Evolutionary conservation across 345 rosid genomes (phyloP).

Genomic region (Aethionema arabicum): DNA sequence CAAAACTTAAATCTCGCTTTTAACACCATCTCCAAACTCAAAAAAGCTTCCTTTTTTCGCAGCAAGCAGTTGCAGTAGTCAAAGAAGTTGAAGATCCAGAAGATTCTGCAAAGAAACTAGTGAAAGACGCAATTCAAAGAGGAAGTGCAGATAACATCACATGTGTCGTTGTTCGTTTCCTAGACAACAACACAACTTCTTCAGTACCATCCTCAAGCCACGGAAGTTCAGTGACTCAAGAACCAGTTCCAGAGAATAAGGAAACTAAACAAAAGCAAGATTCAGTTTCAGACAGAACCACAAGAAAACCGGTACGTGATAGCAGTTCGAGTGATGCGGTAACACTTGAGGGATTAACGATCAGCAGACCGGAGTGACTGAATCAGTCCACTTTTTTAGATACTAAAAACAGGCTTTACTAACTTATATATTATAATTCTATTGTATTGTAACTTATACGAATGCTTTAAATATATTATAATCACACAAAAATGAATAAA

Average conservation of each 20-base stretch:
- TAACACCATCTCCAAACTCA: neutral
- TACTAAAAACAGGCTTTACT: too few relatives aligned
- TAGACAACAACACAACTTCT: slow-evolving; percentile 8
- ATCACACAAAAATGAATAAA: too few relatives aligned
- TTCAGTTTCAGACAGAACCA: too few relatives aligned
- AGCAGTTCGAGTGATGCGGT: too few relatives aligned
- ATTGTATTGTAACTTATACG: too few relatives aligned
- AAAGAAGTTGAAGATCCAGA: slow-evolving; percentile 81
- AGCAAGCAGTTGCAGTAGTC: slow-evolving; percentile 89
- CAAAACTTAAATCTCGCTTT: neutral
- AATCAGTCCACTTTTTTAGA: too few relatives aligned
- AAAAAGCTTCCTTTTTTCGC: neutral
- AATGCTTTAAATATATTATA: too few relatives aligned
- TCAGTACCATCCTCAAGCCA: slow-evolving; percentile 20
- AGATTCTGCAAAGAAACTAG: slow-evolving; percentile 73
- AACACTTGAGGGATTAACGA: too few relatives aligned
- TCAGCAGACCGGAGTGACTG: too few relatives aligned
- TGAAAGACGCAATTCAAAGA: slow-evolving; percentile 83
- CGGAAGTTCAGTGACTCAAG: neutral
- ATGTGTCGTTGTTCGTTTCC: slow-evolving; percentile 80
- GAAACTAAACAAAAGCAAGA: slow-evolving; percentile 2
- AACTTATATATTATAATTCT: too few relatives aligned
- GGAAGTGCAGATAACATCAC: slow-evolving; percentile 98
- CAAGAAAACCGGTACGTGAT: too few relatives aligned
- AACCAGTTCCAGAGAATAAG: slow-evolving; percentile 7